A percentile compares a stretch with the other conserved stretches of the same genome.
Evolutionary conservation across 116 monocot genomes (phyloP).

Genomic region (Iris pallida): DNA sequence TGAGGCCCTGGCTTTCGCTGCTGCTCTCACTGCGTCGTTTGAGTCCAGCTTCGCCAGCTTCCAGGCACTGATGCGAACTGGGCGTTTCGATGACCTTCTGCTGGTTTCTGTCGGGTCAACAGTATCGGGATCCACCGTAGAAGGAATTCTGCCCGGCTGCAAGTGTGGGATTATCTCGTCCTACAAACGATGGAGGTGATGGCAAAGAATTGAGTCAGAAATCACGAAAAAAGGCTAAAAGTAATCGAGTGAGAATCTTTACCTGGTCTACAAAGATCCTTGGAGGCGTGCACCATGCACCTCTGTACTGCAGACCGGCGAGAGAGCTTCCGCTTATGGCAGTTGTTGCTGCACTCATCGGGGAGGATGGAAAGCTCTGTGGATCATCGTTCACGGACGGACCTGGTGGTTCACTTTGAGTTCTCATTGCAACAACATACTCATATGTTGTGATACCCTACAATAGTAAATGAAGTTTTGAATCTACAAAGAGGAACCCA

Average conservation of each 20-base stretch:
- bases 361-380: slow-evolving; percentile 41
- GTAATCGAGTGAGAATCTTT: not conserved
- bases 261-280: slow-evolving; percentile 59
- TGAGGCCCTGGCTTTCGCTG: slow-evolving; percentile 68
- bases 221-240: too few species aligned
- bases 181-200: slow-evolving; percentile 44
- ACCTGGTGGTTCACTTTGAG: slow-evolving; percentile 68
- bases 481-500: not conserved
- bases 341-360: slow-evolving; percentile 53
- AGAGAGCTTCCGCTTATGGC: slow-evolving; percentile 60
- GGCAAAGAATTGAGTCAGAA: slow-evolving; percentile 35
- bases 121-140: slow-evolving; percentile 60
- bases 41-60: slow-evolving; percentile 71
- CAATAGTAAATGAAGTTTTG: not conserved
- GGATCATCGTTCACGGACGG: slow-evolving; percentile 40
- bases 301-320: slow-evolving; percentile 68
- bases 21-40: slow-evolving; percentile 56
- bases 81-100: slow-evolving; percentile 30
- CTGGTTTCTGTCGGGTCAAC: slow-evolving; percentile 10
- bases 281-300: slow-evolving; percentile 90
- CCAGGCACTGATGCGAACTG: slow-evolving; percentile 70
- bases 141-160: slow-evolving; percentile 47
- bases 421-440: slow-evolving; percentile 89
- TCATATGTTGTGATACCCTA: slow-evolving; percentile 97
- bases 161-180: slow-evolving; percentile 71